Conservation (phyloP, 2,329 filamentous ascomycete genomes). For the Trichoderma koningiopsis region DNA sequence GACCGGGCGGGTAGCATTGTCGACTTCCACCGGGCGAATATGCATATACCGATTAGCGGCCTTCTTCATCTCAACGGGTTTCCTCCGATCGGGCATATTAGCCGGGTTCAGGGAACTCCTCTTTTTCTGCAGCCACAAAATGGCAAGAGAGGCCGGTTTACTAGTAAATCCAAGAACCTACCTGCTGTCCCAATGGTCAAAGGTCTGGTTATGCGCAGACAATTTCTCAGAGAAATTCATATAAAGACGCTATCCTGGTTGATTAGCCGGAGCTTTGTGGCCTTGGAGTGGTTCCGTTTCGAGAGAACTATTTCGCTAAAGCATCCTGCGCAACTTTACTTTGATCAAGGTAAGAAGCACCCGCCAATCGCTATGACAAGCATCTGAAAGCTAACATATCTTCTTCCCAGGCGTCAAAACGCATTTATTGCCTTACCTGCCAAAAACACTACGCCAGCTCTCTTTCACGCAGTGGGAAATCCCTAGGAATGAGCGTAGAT, state of each 20-base stretch:
- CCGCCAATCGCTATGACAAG: background rate
- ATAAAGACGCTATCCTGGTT: background rate
- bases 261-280: slow-evolving; percentile 10
- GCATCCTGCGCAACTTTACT: background rate
- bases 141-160: background rate
- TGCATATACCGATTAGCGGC: background rate
- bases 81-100: background rate
- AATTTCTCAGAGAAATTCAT: slow-evolving; percentile 5
- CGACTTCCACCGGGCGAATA: background rate
- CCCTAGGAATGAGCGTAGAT: background rate
- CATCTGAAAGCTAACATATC: background rate
- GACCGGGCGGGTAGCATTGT: background rate
- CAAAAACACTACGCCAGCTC: slow-evolving; percentile 10
- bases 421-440: slow-evolving; percentile 7
- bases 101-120: slow-evolving; percentile 8
- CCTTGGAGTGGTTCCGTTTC: slow-evolving; percentile 14
- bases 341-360: slow-evolving; percentile 5
- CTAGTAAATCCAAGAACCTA: background rate
- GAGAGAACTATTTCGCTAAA: slow-evolving; percentile 4
- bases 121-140: background rate
- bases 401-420: background rate
- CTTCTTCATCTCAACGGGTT: background rate
- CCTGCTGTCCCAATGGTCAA: slow-evolving; percentile 3
- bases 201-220: slow-evolving; percentile 17
- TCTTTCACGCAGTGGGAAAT: slow-evolving; percentile 17